Percentiles rank a stretch among this genome's conserved stretches.
Conservation (phyloP, 495 filamentous ascomycete species). For the Aspergillus indologenus region DNA sequence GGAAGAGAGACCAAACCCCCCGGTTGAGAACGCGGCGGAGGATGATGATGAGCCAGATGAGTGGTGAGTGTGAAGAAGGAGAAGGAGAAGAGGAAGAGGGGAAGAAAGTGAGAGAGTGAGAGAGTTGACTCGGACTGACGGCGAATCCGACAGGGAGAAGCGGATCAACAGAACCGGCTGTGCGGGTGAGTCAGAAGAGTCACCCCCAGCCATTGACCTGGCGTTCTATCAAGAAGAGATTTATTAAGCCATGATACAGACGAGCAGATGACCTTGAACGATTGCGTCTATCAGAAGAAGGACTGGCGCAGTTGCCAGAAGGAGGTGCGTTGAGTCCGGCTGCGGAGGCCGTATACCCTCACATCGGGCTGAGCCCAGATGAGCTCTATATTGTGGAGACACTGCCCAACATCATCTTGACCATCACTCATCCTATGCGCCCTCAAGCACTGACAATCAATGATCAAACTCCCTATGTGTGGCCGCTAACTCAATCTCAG, state of each 20-base stretch:
- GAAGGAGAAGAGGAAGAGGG: background rate
- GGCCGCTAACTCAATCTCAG: conserved; percentile 39
- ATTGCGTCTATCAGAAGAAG: conserved; percentile 94
- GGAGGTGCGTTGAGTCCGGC: conserved; percentile 61
- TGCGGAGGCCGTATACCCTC: background rate
- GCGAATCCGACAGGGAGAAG: conserved; percentile 67
- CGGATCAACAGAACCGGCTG: conserved; percentile 97
- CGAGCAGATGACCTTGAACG: conserved; percentile 86
- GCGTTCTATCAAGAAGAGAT: background rate
- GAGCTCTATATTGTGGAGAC: background rate
- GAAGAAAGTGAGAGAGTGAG: background rate
- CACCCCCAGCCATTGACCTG: background rate
- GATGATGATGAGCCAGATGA: conserved; percentile 92
- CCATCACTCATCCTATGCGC: too few relatives aligned
- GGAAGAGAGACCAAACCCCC: conserved; percentile 32
- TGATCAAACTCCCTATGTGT: too few relatives aligned
- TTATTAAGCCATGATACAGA: conserved; percentile 43
- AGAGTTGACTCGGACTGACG: conserved; percentile 6
- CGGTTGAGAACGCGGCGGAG: conserved; percentile 37
- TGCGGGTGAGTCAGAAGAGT: conserved; percentile 55
- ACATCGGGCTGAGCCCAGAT: background rate
- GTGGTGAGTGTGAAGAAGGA: conserved; percentile 58
- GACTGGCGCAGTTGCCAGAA: conserved; percentile 89
- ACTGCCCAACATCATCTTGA: background rate
- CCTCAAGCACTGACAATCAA: too few relatives aligned